These are phyloP conservation scores for Ilyonectria sp. DNA, from an alignment of 2,329 filamentous ascomycete genomes.

Conservation along the genomic window DNA sequence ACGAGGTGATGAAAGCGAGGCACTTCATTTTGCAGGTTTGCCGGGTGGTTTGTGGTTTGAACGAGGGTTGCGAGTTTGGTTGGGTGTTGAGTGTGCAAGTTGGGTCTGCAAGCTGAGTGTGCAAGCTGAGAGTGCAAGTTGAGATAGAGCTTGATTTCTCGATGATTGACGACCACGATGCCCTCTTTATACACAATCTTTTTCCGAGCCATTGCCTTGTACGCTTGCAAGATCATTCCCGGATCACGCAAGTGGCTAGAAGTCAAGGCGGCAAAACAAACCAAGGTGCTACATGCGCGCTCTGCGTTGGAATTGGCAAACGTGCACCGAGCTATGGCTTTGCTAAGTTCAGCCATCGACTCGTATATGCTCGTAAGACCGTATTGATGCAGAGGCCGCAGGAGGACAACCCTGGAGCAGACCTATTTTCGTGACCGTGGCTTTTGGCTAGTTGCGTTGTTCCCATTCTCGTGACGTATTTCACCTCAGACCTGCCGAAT, in stretches of 20 bases:
- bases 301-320: neutral
- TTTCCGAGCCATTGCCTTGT: neutral
- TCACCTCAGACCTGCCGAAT: neutral
- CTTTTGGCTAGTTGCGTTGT: neutral
- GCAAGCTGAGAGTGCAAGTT: neutral
- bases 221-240: slow-evolving; percentile 1
- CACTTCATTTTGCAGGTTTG: slow-evolving; percentile 8
- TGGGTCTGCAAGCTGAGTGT: neutral
- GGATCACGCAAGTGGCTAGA: neutral
- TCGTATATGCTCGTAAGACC: neutral
- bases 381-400: neutral
- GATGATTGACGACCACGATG: neutral
- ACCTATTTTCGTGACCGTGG: neutral
- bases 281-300: neutral
- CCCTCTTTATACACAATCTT: slow-evolving; percentile 7
- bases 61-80: neutral
- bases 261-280: neutral
- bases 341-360: slow-evolving; percentile 5
- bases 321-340: neutral
- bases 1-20: neutral
- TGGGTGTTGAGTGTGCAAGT: neutral
- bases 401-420: neutral
- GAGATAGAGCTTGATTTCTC: neutral
- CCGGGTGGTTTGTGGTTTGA: neutral
- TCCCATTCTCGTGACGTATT: neutral